A percentile compares a stretch with the other conserved stretches of the same genome.
Conservation (phyloP, 164 flowering plant genomes). For the Protea cynaroides region DNA sequence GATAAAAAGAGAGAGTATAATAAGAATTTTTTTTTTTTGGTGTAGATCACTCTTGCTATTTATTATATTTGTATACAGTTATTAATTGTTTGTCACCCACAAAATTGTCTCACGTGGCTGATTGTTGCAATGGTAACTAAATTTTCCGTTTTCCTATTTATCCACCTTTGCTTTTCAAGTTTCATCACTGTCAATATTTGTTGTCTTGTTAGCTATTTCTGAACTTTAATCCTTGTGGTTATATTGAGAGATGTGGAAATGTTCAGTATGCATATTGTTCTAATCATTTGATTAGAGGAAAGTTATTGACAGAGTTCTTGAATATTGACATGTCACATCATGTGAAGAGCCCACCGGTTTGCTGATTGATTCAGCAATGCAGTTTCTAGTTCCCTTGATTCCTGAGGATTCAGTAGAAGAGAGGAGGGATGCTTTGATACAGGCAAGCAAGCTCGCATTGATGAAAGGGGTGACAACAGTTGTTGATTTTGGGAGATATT, state of each 20-base stretch:
- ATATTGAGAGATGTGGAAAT: not conserved
- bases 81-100: too few relatives aligned
- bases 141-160: too few relatives aligned
- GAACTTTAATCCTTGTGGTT: too few relatives aligned
- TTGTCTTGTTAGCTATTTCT: too few relatives aligned
- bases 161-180: too few relatives aligned
- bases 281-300: not conserved
- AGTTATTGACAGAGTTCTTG: not conserved
- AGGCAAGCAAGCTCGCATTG: slow-evolving; percentile 77
- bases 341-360: slow-evolving; percentile 86
- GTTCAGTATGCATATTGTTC: not conserved
- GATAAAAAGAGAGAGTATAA: too few relatives aligned
- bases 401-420: slow-evolving; percentile 73
- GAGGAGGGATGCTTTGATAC: slow-evolving; percentile 73
- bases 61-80: too few relatives aligned
- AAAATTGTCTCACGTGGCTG: too few relatives aligned
- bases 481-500: slow-evolving; percentile 91
- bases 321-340: not conserved
- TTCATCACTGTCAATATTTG: too few relatives aligned
- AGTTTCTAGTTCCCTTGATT: slow-evolving; percentile 43
- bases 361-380: slow-evolving; percentile 91
- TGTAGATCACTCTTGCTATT: too few relatives aligned
- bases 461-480: slow-evolving; percentile 88
- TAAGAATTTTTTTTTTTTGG: too few relatives aligned
- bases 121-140: too few relatives aligned